phyloP scores from a whole-genome alignment of 257 asterid genomes.

The Fraxinus quadrangulata region DNA sequence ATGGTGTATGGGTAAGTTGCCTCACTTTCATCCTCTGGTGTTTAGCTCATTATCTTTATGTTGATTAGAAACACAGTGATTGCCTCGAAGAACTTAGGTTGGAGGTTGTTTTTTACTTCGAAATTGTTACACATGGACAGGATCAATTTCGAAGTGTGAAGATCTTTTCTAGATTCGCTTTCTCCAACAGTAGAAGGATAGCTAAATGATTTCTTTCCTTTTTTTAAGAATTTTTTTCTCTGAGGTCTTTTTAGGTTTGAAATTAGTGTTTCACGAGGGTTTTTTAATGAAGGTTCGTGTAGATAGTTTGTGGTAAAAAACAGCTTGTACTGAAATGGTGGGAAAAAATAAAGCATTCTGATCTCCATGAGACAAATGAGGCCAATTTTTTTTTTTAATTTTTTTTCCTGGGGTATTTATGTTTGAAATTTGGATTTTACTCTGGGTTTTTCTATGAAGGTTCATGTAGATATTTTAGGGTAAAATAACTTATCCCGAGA shows the following conservation, averaged over 20 bases:
- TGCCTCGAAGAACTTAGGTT: constrained; percentile 22
- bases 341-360: not conserved
- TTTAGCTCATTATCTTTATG: constrained; percentile 8
- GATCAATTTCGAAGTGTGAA: not conserved
- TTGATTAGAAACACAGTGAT: constrained; percentile 4
- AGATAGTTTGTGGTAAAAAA: not conserved
- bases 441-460: not conserved
- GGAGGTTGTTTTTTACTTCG: not conserved
- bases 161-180: not conserved
- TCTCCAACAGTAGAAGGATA: not conserved
- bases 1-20: constrained; percentile 96
- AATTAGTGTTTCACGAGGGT: not conserved
- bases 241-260: not conserved
- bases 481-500: not conserved
- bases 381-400: not conserved
- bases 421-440: not conserved
- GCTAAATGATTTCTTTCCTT: not conserved
- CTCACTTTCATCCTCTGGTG: constrained; percentile 14
- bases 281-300: not conserved
- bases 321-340: not conserved
- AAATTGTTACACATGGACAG: not conserved
- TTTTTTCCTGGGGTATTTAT: not conserved
- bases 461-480: not conserved
- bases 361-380: not conserved
- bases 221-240: not conserved